Conservation (phyloP, 306 rosid species). For the Sicyos baderoa region DNA sequence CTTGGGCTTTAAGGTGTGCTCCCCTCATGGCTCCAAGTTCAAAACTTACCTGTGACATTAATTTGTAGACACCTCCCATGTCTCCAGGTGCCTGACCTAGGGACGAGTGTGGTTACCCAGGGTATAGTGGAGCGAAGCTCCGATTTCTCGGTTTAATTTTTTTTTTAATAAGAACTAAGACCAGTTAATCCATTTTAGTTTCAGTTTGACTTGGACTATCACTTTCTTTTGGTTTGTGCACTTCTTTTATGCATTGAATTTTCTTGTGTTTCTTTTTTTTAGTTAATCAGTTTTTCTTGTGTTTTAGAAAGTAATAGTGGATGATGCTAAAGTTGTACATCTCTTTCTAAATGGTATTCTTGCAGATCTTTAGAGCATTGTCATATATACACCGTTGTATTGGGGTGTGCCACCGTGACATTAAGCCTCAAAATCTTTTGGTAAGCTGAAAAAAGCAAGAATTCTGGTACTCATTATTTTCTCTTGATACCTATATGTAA, state of each 20-base stretch:
- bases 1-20: too few relatives aligned
- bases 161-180: not conserved
- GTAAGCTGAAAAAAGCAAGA: conserved; percentile 29
- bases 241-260: not conserved
- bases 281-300: not conserved
- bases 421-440: conserved; percentile 94
- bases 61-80: too few relatives aligned
- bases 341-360: not conserved
- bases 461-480: not conserved
- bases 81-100: too few relatives aligned
- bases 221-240: not conserved
- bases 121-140: too few relatives aligned
- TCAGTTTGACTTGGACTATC: not conserved
- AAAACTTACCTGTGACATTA: too few relatives aligned
- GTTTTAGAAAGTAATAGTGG: conserved; percentile 10
- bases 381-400: conserved; percentile 89
- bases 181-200: not conserved
- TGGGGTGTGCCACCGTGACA: conserved; percentile 96
- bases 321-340: not conserved
- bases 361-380: conserved; percentile 84
- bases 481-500: not conserved
- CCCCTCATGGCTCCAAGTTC: too few relatives aligned
- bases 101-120: too few relatives aligned
- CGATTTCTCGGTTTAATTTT: too few relatives aligned
- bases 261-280: not conserved